Conservation (phyloP, 441 rosid species). For the Cnidoscolus chayamansa region DNA sequence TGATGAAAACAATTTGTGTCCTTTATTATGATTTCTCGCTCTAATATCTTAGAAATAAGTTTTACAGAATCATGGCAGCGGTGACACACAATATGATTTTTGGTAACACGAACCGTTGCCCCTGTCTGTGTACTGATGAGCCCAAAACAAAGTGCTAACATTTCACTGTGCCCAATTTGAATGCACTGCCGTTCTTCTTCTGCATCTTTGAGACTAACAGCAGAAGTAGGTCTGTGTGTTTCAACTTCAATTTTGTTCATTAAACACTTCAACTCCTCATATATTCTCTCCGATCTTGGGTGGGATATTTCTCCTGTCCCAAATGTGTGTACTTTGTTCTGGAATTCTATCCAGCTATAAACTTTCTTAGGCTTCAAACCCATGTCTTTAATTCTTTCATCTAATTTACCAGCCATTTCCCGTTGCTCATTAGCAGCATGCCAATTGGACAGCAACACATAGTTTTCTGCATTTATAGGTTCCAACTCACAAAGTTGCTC, state of each 20-base stretch:
- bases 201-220: conserved; percentile 38
- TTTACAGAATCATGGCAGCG: conserved; percentile 39
- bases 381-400: conserved; percentile 33
- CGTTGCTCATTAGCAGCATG: conserved; percentile 30
- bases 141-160: conserved; percentile 51
- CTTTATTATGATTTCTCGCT: conserved; percentile 40
- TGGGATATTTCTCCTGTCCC: conserved; percentile 52
- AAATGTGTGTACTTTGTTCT: conserved; percentile 46
- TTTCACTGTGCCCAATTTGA: conserved; percentile 45
- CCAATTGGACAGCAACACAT: conserved; percentile 40
- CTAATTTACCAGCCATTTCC: conserved; percentile 35
- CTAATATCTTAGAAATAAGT: conserved; percentile 32
- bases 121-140: conserved; percentile 39
- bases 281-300: conserved; percentile 45
- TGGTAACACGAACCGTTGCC: conserved; percentile 34
- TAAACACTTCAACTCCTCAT: conserved; percentile 33
- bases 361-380: conserved; percentile 44
- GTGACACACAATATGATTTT: conserved; percentile 38
- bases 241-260: conserved; percentile 33
- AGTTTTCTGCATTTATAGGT: conserved; percentile 46
- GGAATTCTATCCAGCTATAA: conserved; percentile 52
- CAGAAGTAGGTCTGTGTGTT: conserved; percentile 16
- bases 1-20: conserved; percentile 40
- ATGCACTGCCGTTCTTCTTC: conserved; percentile 45
- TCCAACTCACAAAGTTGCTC: conserved; percentile 44